Base-by-base conservation (phyloP, 768 basidiomycete species). In the Phylloporus arenicola region DNA sequence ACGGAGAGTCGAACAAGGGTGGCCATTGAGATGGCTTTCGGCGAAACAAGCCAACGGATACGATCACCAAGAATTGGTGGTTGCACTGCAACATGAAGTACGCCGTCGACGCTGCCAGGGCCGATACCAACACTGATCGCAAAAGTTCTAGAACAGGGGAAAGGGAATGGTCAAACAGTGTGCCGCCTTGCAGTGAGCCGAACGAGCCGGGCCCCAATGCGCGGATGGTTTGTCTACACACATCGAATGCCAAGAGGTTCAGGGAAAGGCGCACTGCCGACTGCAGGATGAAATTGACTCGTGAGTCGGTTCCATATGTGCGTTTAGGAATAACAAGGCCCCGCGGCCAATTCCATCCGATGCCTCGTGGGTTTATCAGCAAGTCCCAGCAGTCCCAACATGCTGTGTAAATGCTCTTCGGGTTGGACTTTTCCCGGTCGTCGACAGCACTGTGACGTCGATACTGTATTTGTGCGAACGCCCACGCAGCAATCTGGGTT, bases 21-120 rank as follows among this genome's bases (percentile, higher is more conserved):
- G 84, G 85, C 80, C 83, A 86, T 45, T 80, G 72, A 4, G 68
- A 67, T 0, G 76, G 75, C 29, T 64, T 57, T 54, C 83, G 80
- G 4, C 61, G 58, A 24, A 84, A 71, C 29, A 81, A 14, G 43
- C 70, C 44, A 33, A 84, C 60, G 16, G 70, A 73, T 35, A 79
- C 45, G 44, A 84, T 48, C 6, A 78, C 70, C 20, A 62, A 14
- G 13, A 75, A 4, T 43, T 74, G 59, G 53, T 83, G 77, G 9
- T 57, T 57, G 19, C 63, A 56, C 43, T 80, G 67, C 34, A 87
- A 67, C 43, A 72, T 63, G 45, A 67, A 57, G 59, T 80, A 79
- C 40, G 81, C 58, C 47, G 68, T 53, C 50, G 78, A 58, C 9
- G 79, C 75, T 9, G 70, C 58, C 22, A 78, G 53, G 29, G 71